These are phyloP conservation scores for Fraxinus anomala DNA, from an alignment of 257 asterid species.

Conservation along the genomic window DNA sequence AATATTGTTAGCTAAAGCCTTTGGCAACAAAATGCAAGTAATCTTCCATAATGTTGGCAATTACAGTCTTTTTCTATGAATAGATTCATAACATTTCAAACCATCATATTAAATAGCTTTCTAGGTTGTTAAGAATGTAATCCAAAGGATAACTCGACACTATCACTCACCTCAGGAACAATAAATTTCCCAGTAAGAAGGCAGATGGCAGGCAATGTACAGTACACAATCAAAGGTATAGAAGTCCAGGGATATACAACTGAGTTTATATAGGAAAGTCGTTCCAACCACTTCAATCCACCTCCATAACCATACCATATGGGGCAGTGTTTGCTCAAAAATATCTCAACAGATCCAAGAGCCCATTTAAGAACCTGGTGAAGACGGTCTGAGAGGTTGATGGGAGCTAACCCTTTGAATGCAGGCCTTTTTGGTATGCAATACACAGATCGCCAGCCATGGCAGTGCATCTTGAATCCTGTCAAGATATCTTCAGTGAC, in stretches of 20 bases:
- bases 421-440: conserved; percentile 85
- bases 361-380: conserved; percentile 98
- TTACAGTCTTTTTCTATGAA: background rate
- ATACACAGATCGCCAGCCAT: conserved; percentile 94
- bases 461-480: conserved; percentile 97
- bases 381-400: conserved; percentile 89
- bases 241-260: conserved; percentile 94
- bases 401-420: conserved; percentile 88
- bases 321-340: conserved; percentile 87
- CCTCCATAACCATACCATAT: conserved; percentile 96
- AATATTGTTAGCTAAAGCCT: conserved; percentile 18
- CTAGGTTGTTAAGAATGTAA: conserved; percentile 9
- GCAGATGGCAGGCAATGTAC: conserved; percentile 90
- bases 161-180: conserved; percentile 74
- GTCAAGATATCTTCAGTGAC: conserved; percentile 94
- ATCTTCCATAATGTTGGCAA: background rate
- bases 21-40: background rate
- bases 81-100: background rate
- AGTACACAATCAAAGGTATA: conserved; percentile 79
- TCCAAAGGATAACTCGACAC: background rate
- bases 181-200: conserved; percentile 89
- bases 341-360: conserved; percentile 92
- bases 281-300: conserved; percentile 76
- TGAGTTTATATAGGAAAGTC: conserved; percentile 79
- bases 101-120: no score